A percentile compares a stretch with the other conserved stretches of the same genome.
These are phyloP conservation scores for Phycomyces blakesleeanus DNA, from an alignment of 192 early-diverging fungal species.

Conservation along the genomic window DNA sequence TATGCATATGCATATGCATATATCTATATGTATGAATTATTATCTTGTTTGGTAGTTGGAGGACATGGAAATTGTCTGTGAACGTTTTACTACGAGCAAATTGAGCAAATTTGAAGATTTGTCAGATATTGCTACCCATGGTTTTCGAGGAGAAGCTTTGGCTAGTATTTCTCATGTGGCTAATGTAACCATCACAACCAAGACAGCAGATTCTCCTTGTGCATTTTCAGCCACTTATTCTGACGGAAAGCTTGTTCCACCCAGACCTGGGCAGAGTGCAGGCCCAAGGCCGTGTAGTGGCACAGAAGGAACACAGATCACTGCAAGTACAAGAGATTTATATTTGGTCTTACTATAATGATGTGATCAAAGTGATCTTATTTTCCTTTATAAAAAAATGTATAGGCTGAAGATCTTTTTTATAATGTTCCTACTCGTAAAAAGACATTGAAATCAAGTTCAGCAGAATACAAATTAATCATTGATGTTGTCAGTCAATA, in stretches of 20 bases:
- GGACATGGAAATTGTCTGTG: slow-evolving; percentile 88
- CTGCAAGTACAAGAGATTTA: slow-evolving; percentile 41
- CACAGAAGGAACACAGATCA: slow-evolving; percentile 92
- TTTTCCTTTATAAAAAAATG: slow-evolving; percentile 7
- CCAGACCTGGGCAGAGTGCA: slow-evolving; percentile 63
- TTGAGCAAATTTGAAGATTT: slow-evolving; percentile 83
- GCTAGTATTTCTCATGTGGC: slow-evolving; percentile 96
- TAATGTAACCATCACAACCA: slow-evolving; percentile 83
- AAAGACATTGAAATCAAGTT: slow-evolving; percentile 78
- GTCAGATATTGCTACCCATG: slow-evolving; percentile 81
- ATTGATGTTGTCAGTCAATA: slow-evolving; percentile 89
- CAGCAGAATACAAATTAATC: slow-evolving; percentile 89
- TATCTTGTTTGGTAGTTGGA: too few relatives aligned
- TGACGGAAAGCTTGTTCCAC: slow-evolving; percentile 80
- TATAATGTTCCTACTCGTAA: slow-evolving; percentile 87
- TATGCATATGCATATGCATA: too few relatives aligned
- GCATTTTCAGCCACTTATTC: slow-evolving; percentile 81
- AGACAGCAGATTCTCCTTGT: slow-evolving; percentile 69
- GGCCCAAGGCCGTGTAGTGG: slow-evolving; percentile 94
- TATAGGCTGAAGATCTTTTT: slow-evolving; percentile 89
- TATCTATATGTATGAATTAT: too few relatives aligned
- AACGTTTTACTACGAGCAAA: slow-evolving; percentile 95
- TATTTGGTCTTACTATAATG: not conserved
- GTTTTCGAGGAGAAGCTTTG: slow-evolving; percentile 95
- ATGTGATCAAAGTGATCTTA: not conserved